Conservation (phyloP, 2,329 filamentous ascomycete species). For the Amauroascus verrucosus region DNA sequence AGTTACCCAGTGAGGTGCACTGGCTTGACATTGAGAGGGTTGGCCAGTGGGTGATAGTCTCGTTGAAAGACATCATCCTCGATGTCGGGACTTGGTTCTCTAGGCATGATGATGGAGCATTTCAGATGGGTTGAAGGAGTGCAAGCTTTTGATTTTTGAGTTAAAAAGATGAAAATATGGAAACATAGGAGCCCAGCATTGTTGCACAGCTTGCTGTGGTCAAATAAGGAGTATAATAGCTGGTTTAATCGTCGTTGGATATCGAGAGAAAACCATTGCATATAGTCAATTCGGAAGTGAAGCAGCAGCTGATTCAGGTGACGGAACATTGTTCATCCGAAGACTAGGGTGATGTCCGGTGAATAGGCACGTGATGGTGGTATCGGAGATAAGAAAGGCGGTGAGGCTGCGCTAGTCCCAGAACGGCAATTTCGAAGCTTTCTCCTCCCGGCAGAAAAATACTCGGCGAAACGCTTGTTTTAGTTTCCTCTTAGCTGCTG, state of each 20-base stretch:
- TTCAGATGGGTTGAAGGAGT: constrained; percentile 11
- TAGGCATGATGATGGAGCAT: constrained; percentile 24
- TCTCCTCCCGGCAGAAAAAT: neutral
- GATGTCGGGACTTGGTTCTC: constrained; percentile 13
- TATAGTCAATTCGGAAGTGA: no score
- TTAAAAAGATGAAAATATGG: no score
- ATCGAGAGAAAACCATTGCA: no score
- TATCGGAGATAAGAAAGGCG: neutral
- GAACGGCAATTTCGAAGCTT: neutral
- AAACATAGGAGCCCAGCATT: no score
- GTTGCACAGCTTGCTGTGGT: no score
- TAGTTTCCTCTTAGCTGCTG: no score
- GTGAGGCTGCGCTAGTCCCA: no score
- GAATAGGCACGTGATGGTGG: neutral
- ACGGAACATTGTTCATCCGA: neutral
- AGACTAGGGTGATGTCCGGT: neutral
- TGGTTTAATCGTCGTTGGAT: no score
- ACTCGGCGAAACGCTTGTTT: no score
- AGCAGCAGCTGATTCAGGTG: no score
- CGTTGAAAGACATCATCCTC: constrained; percentile 18
- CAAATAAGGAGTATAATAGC: no score
- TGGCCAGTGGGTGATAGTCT: constrained; percentile 44
- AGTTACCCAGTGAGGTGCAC: constrained; percentile 42
- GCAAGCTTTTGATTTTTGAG: no score
- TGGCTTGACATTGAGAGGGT: constrained; percentile 40